Evolutionary conservation across 805 yeast genomes (phyloP).

Genomic region (Yarrowia sp.): DNA sequence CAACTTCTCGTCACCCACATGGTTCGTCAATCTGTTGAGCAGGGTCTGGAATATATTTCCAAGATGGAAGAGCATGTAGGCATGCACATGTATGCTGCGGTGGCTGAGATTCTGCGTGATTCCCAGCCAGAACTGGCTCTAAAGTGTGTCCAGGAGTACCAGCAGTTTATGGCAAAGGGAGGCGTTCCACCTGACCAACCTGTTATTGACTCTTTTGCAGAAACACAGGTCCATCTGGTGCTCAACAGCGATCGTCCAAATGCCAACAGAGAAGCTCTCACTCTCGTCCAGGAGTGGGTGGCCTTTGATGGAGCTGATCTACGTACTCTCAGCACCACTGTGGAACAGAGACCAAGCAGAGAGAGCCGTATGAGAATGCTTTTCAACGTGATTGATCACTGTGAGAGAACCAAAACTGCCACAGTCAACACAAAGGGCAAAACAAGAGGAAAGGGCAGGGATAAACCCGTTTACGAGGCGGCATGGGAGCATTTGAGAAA

Average conservation of each 20-base stretch:
- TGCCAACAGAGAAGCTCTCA: background rate
- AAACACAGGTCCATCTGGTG: background rate
- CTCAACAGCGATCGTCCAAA: background rate
- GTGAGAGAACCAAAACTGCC: background rate
- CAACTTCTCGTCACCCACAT: conserved; percentile 18
- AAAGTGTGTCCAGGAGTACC: background rate
- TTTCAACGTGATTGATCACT: background rate
- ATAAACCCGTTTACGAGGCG: background rate
- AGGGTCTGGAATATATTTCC: background rate
- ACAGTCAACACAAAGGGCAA: background rate
- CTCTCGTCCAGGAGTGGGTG: background rate
- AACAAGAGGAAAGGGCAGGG: background rate
- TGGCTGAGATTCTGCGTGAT: background rate
- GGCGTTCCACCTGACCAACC: background rate
- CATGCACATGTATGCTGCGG: conserved; percentile 9
- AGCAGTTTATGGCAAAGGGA: background rate
- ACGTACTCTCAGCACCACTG: background rate
- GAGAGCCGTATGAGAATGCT: background rate
- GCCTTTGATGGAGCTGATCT: conserved; percentile 6
- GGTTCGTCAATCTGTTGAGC: background rate
- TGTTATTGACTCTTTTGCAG: conserved; percentile 1
- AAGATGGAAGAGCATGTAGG: background rate
- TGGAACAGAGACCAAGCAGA: background rate
- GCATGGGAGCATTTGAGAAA: background rate
- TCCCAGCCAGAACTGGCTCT: background rate